phyloP scores from a whole-genome alignment of 2,329 filamentous ascomycete species.

The Immersiporthe knoxdaviesiana region DNA sequence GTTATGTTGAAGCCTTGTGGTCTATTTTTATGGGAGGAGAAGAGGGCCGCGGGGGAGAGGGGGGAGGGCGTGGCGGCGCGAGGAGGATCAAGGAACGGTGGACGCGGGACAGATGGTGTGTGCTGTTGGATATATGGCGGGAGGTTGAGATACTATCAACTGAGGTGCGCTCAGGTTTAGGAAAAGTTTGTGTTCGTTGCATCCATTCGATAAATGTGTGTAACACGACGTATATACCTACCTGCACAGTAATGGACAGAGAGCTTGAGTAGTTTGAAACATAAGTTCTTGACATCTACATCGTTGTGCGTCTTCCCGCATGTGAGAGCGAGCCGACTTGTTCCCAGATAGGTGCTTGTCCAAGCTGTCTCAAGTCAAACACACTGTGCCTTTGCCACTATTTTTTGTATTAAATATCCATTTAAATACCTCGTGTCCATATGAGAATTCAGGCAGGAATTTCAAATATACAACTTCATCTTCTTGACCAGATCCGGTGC shows the following conservation, averaged over 20 bases:
- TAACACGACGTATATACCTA: constrained; percentile 15
- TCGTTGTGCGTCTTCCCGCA: not conserved
- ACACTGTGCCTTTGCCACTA: not conserved
- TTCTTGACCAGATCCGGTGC: no score
- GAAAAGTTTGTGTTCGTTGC: constrained; percentile 4
- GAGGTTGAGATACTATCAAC: not conserved
- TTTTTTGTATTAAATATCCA: not conserved
- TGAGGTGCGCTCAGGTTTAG: not conserved
- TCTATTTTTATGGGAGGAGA: not conserved
- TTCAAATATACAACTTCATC: not conserved
- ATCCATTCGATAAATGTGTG: constrained; percentile 15
- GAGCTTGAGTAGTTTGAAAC: constrained; percentile 17
- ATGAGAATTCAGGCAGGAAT: not conserved
- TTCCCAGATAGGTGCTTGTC: not conserved
- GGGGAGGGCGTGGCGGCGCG: not conserved
- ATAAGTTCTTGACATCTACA: constrained; percentile 2
- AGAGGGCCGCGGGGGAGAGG: no score
- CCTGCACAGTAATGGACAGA: not conserved
- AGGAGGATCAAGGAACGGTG: not conserved
- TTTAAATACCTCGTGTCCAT: not conserved
- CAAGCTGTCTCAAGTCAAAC: not conserved
- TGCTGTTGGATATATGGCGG: constrained; percentile 11
- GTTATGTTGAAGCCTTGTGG: not conserved
- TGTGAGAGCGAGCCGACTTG: not conserved
- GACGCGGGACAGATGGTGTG: not conserved